Percentiles rank a stretch among this genome's conserved stretches.
Conservation (phyloP, 805 yeast genomes). For the Candida anglica region DNA sequence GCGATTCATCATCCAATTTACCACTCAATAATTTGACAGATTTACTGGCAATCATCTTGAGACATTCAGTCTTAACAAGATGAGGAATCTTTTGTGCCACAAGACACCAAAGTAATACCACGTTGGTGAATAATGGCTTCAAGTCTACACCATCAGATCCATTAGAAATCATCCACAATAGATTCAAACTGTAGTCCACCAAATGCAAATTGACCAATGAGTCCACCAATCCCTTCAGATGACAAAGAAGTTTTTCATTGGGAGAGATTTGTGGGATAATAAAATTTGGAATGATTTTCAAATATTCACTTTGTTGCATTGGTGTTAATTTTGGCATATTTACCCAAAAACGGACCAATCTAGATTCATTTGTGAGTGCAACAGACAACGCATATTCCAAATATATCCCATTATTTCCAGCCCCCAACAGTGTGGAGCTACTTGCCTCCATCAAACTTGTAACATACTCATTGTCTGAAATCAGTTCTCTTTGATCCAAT, state of each 20-base stretch:
- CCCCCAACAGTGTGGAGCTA: too few relatives aligned
- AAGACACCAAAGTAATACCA: constrained; percentile 1
- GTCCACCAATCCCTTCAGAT: too few relatives aligned
- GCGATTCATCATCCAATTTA: neutral
- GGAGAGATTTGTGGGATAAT: too few relatives aligned
- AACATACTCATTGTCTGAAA: constrained; percentile 21
- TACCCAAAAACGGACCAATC: constrained; percentile 20
- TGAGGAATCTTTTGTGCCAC: neutral
- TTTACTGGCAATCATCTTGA: too few relatives aligned
- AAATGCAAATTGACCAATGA: constrained; percentile 2
- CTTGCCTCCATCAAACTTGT: constrained; percentile 24
- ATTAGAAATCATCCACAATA: neutral
- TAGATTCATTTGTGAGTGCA: constrained; percentile 14
- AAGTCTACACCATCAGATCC: neutral
- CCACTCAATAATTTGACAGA: neutral
- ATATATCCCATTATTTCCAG: constrained; percentile 10
- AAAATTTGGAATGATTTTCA: too few relatives aligned
- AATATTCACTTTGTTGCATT: too few relatives aligned
- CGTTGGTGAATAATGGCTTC: neutral
- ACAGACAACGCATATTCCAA: constrained; percentile 9
- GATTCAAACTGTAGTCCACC: neutral
- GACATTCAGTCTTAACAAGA: too few relatives aligned
- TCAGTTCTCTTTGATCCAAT: constrained; percentile 15
- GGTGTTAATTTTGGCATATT: too few relatives aligned
- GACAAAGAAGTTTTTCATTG: too few relatives aligned